Base-by-base conservation (phyloP, 208 protist species). In the Wallacemonas sp. region DNA sequence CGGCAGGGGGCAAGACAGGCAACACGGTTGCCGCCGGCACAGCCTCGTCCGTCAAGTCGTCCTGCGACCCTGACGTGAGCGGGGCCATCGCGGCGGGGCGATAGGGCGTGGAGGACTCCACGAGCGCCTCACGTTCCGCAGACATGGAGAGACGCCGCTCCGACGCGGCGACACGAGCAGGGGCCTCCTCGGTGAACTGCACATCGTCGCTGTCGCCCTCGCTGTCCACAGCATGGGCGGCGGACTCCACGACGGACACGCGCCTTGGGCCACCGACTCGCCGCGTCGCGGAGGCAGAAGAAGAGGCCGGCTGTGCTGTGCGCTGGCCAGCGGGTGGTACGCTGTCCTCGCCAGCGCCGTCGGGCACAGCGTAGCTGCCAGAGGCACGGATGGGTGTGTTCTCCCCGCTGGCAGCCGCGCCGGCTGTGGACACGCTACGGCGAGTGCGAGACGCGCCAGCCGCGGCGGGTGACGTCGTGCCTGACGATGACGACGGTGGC, bases 41-140 rank as follows among this genome's bases (percentile, higher is more conserved):
- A 17, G 17, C 45, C 13, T 54, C 46, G 29, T 30, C 2, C 33
- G 3, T 13, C 45, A 60, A 17, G 17, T 41, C 39, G 19, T 29
- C 37, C 48, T 64, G 10, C 2, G 45, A 53, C 24, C 38, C 50
- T 3, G 50, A 57, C 42, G 34, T 5, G 8, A 42, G 22, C 21
- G 37, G 68, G 42, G 68, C 68, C 68, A 73, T 76, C 39, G 48
- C 68, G 15, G 71, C 65, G 3, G 71, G 71, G 5, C 72, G 67
- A 24, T 70, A 71, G 10, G 63, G 71, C 17, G 68, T 63, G 19
- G 67, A 75, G 27, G 73, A 67, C 30, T 66, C 63, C 9, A 44
- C 27, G 70, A 68, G 59, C 1, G 70, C 66, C 37, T 78, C 63
- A 3, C 66, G 65, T 6, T 66, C 60, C 30, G 53, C 62, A 27